Percentiles rank a stretch among this genome's conserved stretches.
Evolutionary conservation across 192 early-diverging fungal species (phyloP).

Genomic region (Martensiomyces pterosporus): DNA sequence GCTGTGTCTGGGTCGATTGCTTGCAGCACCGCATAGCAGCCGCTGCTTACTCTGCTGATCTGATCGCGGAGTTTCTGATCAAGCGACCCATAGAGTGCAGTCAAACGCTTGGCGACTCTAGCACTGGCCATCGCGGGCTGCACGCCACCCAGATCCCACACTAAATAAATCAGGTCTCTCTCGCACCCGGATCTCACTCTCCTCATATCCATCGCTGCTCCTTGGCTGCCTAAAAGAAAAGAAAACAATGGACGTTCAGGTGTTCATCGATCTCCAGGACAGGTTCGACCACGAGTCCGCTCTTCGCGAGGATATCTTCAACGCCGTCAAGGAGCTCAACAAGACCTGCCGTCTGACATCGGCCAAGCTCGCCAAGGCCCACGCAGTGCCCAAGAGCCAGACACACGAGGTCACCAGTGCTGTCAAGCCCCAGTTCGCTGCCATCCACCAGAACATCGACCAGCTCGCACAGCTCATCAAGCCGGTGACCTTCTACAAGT

Average conservation of each 20-base stretch:
- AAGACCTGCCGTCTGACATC: conserved; percentile 33
- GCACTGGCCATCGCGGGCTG: no score
- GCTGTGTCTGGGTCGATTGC: no score
- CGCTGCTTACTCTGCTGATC: no score
- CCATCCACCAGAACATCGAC: conserved; percentile 23
- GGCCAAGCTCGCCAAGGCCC: conserved; percentile 40
- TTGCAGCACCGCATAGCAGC: no score
- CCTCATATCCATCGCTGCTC: conserved; percentile 1
- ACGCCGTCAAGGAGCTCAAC: conserved; percentile 36
- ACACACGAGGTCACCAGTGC: conserved; percentile 16
- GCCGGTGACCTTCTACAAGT: conserved; percentile 41
- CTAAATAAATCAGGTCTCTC: no score
- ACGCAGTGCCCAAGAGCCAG: conserved; percentile 24
- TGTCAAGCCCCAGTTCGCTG: conserved; percentile 20
- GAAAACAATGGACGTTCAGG: conserved; percentile 31
- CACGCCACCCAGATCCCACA: no score
- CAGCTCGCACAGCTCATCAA: conserved; percentile 16
- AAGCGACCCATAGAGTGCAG: no score
- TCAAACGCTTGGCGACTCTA: no score
- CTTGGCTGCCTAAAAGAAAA: no score
- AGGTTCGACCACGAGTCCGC: conserved; percentile 36
- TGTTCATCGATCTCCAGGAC: conserved; percentile 46
- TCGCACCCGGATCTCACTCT: no score
- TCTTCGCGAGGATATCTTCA: conserved; percentile 24
- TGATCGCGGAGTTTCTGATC: no score